Conservation (phyloP, 495 filamentous ascomycete genomes). For the Astrothelium macrocarpum region DNA sequence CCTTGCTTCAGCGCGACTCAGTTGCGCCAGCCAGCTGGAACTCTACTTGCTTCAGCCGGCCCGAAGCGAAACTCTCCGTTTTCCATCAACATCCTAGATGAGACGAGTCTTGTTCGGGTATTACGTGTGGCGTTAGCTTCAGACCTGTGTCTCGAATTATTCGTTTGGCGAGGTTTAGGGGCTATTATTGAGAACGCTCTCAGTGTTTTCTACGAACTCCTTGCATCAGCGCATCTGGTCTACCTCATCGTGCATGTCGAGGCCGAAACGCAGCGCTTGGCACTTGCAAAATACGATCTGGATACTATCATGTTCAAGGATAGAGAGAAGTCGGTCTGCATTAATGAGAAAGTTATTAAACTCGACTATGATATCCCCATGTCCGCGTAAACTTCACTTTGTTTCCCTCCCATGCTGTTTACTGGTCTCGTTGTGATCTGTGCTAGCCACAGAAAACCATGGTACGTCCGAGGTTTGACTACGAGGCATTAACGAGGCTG, state of each 20-base stretch:
- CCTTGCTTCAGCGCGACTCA: neutral
- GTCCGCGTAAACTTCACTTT: neutral
- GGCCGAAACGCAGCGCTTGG: neutral
- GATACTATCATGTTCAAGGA: neutral
- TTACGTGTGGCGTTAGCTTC: constrained; percentile 3
- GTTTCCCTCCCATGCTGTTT: neutral
- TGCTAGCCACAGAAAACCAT: neutral
- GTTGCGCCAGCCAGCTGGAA: neutral
- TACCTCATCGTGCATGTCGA: neutral
- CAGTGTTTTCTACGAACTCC: neutral
- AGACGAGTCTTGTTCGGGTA: constrained; percentile 6
- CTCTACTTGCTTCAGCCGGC: neutral
- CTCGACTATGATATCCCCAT: neutral
- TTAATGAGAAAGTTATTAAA: neutral
- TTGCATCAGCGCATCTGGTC: neutral
- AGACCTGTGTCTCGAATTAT: neutral
- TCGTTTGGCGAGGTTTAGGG: neutral
- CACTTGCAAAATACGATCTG: neutral
- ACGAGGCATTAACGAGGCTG: neutral
- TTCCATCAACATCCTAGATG: neutral
- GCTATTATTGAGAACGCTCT: neutral
- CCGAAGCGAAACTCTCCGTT: constrained; percentile 3
- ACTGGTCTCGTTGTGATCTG: neutral
- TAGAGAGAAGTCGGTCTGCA: neutral
- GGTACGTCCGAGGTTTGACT: neutral